phyloP scores from a whole-genome alignment of 2,329 filamentous ascomycete genomes.

The Claviceps sp. region DNA sequence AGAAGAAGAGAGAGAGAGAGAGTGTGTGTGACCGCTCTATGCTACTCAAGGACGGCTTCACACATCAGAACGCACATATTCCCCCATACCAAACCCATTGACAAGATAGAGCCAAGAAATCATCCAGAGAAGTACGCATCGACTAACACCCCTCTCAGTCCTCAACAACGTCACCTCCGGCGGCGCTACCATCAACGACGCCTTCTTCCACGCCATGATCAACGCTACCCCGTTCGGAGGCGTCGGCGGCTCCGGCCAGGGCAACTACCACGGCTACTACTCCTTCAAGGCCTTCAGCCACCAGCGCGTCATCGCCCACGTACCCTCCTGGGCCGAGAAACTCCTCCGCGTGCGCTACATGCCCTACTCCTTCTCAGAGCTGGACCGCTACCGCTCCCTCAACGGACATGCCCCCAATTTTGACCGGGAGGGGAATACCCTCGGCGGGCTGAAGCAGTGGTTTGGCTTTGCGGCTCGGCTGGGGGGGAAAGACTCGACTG shows the following conservation, averaged over 20 bases:
- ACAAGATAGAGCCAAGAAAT: too few relatives aligned
- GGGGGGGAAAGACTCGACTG: constrained; percentile 34
- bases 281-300: constrained; percentile 32
- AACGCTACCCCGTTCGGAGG: constrained; percentile 34
- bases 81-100: too few relatives aligned
- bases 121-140: too few relatives aligned
- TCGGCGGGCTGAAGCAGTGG: constrained; percentile 42
- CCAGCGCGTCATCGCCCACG: constrained; percentile 22
- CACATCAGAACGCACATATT: too few relatives aligned
- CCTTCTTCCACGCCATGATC: constrained; percentile 28
- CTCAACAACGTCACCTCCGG: constrained; percentile 29
- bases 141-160: constrained; percentile 12
- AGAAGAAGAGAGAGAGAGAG: too few relatives aligned
- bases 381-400: constrained; percentile 31
- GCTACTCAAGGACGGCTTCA: too few relatives aligned
- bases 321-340: constrained; percentile 25
- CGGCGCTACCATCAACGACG: constrained; percentile 37
- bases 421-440: constrained; percentile 42
- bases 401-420: constrained; percentile 41
- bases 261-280: constrained; percentile 34
- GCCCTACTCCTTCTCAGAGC: constrained; percentile 38
- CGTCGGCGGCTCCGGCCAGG: constrained; percentile 33
- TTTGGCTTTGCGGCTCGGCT: constrained; percentile 35
- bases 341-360: constrained; percentile 56
- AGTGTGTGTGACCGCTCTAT: too few relatives aligned